Evolutionary conservation across 768 basidiomycete species (phyloP), one percentile per base, ranked within the genome.

Genomic region (Paxillus involutus): DNA sequence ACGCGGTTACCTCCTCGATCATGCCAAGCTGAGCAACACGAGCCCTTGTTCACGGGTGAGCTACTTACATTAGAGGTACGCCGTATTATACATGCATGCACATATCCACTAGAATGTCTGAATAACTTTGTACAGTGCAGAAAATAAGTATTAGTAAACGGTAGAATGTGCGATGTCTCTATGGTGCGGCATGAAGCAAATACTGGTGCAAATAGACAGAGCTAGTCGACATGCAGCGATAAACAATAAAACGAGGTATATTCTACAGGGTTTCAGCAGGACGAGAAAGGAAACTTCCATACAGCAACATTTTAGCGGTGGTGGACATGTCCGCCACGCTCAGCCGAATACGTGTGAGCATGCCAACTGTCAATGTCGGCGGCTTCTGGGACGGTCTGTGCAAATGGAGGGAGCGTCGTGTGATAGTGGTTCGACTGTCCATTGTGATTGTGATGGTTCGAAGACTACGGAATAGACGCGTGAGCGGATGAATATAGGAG

Each of bases 301-400:
- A 45, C 52, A 10, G 9, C 6, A 6, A 24, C 5, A 35, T 35
- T 71, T 74, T 77, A 86, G 61, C 83, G 80, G 65, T 84, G 84
- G 39, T 84, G 84, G 36, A 85, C 71, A 56, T 80, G 81, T 8
- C 77, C 66, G 24, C 86, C 66, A 33, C 86, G 81, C 67, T 86
- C 85, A 36, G 85, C 81, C 44, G 85, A 84, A 53, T 86, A 86
- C 0, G 53, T 55, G 47, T 68, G 64, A 6, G 75, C 64, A 58
- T 86, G 81, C 86, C 86, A 88, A 40, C 63, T 76, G 67, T 85
- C 81, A 67, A 85, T 77, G 50, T 75, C 76, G 35, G 74, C 71
- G 46, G 71, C 29, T 26, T 73, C 62, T 29, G 71, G 61, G 1
- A 70, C 67, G 16, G 72, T 70, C 61, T 78, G 76, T 41, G 80